Evolutionary conservation across 2,329 filamentous ascomycete species (phyloP).

Genomic region (Escovopsis sp.): DNA sequence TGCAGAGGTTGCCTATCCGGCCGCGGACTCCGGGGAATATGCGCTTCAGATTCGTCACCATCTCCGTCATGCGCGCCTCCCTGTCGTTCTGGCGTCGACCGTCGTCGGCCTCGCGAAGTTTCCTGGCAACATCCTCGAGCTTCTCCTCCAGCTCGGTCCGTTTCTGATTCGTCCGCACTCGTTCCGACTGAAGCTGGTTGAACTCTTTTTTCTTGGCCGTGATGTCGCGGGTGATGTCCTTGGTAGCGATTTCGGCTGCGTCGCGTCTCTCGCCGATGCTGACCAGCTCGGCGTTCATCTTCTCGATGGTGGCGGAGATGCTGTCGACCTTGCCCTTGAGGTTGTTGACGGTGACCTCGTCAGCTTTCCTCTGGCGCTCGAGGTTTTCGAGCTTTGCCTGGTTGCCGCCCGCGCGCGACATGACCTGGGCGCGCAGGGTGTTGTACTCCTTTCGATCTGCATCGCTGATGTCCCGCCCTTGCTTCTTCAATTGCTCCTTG

Average conservation of each 20-base stretch:
- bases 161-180: constrained; percentile 64
- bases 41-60: constrained; percentile 71
- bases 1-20: constrained; percentile 79
- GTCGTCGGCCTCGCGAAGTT: constrained; percentile 73
- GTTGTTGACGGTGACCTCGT: constrained; percentile 80
- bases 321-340: constrained; percentile 77
- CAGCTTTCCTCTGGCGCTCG: constrained; percentile 76
- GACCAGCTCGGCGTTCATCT: constrained; percentile 55
- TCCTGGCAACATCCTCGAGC: constrained; percentile 62
- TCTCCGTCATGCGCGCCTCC: constrained; percentile 65
- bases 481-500: constrained; percentile 67
- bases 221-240: constrained; percentile 60
- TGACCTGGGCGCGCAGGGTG: constrained; percentile 67
- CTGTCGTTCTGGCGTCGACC: constrained; percentile 73
- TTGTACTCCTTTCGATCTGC: constrained; percentile 84
- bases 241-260: constrained; percentile 44
- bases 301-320: constrained; percentile 57
- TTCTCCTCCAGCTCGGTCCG: constrained; percentile 87
- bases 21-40: constrained; percentile 87
- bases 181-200: constrained; percentile 71
- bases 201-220: constrained; percentile 81
- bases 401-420: constrained; percentile 64
- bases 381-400: constrained; percentile 74
- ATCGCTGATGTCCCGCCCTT: constrained; percentile 74
- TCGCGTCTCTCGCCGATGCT: constrained; percentile 54